These are phyloP conservation scores for Cercospora berteroae DNA, from an alignment of 2,329 filamentous ascomycete genomes.

Conservation along the genomic window DNA sequence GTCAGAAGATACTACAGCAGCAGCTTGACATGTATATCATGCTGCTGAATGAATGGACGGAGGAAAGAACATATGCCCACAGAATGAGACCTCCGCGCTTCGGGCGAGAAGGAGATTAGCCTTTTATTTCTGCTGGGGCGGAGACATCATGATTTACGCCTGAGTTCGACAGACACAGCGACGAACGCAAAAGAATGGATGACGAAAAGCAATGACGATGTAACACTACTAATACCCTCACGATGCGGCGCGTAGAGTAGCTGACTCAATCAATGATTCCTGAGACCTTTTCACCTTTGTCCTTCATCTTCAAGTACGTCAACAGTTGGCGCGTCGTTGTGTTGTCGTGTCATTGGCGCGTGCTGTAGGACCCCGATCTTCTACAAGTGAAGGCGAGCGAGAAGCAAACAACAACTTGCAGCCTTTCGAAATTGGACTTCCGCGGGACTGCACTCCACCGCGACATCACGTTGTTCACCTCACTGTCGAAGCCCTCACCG, in stretches of 20 bases:
- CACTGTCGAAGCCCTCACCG: neutral
- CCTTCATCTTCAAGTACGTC: neutral
- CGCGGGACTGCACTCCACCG: neutral
- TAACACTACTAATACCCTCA: constrained; percentile 24
- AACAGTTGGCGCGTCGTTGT: neutral
- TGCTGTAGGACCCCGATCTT: neutral
- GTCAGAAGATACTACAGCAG: neutral
- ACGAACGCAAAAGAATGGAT: constrained; percentile 21
- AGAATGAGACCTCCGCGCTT: constrained; percentile 1
- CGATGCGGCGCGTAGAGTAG: constrained; percentile 19
- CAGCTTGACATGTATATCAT: neutral
- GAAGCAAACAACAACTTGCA: neutral
- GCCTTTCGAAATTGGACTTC: neutral
- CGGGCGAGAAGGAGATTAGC: neutral
- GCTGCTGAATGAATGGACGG: neutral
- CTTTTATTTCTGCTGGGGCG: constrained; percentile 16
- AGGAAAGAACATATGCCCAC: neutral
- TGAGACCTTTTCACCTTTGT: neutral
- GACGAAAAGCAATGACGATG: constrained; percentile 25
- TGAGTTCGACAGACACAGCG: constrained; percentile 14
- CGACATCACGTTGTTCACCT: neutral
- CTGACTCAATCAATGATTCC: constrained; percentile 8
- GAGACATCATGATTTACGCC: constrained; percentile 35
- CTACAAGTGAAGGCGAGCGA: neutral
- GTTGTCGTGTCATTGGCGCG: neutral